phyloP scores from a whole-genome alignment of 2,329 filamentous ascomycete genomes.

The Daldinia eschscholtzii region DNA sequence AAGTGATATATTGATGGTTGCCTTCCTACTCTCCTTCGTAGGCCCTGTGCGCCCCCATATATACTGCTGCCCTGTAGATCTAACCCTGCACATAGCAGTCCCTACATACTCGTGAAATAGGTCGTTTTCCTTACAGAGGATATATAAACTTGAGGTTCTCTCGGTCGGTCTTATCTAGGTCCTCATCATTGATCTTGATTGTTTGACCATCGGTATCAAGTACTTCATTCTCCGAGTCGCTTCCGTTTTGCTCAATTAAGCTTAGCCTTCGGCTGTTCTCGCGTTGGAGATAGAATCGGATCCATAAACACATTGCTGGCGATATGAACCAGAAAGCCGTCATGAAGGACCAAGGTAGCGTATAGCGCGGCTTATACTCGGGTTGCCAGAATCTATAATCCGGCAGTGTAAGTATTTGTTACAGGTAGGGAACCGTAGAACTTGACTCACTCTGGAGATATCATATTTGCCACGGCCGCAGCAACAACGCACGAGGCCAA shows the following conservation, averaged over 20 bases:
- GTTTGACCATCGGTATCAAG: neutral
- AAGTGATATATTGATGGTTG: no score
- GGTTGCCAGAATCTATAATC: neutral
- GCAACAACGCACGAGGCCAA: neutral
- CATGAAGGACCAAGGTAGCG: neutral
- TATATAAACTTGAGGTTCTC: neutral
- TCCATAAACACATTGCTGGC: neutral
- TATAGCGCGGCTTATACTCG: neutral
- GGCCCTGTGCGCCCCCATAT: no score
- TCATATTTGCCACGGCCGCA: neutral
- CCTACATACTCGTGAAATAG: no score
- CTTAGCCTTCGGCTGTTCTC: neutral
- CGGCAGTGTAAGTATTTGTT: neutral
- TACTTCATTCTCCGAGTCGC: neutral
- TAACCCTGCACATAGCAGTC: no score
- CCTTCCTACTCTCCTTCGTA: no score
- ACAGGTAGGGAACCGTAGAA: neutral
- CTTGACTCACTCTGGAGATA: neutral
- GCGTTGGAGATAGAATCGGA: neutral
- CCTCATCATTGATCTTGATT: neutral
- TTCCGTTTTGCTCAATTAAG: neutral
- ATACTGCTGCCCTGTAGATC: no score
- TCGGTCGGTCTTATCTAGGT: neutral
- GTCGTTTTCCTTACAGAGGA: neutral
- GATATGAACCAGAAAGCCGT: neutral